Base-by-base conservation (phyloP, 2,329 filamentous ascomycete genomes). In the Acrocalymma vagum region DNA sequence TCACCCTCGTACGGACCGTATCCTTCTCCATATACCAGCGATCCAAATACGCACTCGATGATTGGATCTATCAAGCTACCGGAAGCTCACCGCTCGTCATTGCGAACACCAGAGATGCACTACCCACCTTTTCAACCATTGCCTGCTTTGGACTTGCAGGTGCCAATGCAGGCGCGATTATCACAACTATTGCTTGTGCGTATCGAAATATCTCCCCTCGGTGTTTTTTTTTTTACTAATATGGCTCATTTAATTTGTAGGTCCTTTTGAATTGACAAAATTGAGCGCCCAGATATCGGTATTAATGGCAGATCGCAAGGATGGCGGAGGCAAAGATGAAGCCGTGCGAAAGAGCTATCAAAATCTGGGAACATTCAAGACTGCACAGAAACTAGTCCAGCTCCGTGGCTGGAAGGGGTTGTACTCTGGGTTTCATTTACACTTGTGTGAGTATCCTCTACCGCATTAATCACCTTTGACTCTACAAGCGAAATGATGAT, bases 261-360 rank as follows among this genome's bases (percentile, higher is more conserved):
- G 84, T 62, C 90, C 90, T 1, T 95, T 95, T 64, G 90, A 95
- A 69, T 79, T 95, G 67, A 92, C 88, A n/a, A 95, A 95, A 70
- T 78, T 94, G 44, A 92, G 87, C 66, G 88, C 90, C 11, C 90
- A 95, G 67, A 87, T 94, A 14, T 91, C 90, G 2, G 87, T 91
- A 9, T 75, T 93, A 44, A 82, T 92, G 74, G 86, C 86, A 13
- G 76, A 80, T 51, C 81, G 77, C 56, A 83, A 80, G 51, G 78
- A 78, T 35, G 63, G 65, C 51, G 53, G 56, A 17, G 54, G 60
- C 53, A 58, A 62, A 28, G 66, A 69, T 31, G 67, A 71, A 26
- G 59, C 61, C 8, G 56, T 71, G 25, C 62, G 67, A 33, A 65
- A 68, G 39, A 90, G 84, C 67, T 90, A 90, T 62, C 84, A 88